These are phyloP conservation scores for Colletotrichum ledebouriae DNA, from an alignment of 2,329 filamentous ascomycete genomes.

Conservation along the genomic window DNA sequence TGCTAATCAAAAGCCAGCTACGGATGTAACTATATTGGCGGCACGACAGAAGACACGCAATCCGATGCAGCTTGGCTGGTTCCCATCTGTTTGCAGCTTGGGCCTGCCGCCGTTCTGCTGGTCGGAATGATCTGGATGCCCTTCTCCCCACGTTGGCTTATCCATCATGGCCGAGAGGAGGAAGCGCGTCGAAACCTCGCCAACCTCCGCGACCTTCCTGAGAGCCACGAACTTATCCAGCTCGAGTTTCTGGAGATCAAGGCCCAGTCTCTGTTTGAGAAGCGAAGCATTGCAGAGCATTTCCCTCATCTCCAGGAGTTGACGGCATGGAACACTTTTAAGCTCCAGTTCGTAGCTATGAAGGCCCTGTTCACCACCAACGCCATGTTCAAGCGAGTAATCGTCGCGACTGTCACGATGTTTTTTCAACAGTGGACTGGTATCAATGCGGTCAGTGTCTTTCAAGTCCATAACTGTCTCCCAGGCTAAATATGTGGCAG, in stretches of 20 bases:
- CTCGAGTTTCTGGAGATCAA: constrained; percentile 88
- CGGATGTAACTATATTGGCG: constrained; percentile 77
- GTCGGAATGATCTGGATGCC: constrained; percentile 84
- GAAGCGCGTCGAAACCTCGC: constrained; percentile 76
- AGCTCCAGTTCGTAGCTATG: constrained; percentile 77
- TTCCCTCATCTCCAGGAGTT: constrained; percentile 75
- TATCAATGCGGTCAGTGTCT: constrained; percentile 63
- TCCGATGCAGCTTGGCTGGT: constrained; percentile 79
- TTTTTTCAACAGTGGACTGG: constrained; percentile 52
- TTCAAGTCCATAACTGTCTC: too few species aligned
- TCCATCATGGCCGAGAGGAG: constrained; percentile 76
- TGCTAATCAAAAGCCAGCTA: constrained; percentile 30
- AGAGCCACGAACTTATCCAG: constrained; percentile 76
- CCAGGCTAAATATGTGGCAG: not conserved
- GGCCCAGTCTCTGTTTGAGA: constrained; percentile 82
- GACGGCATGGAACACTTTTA: constrained; percentile 74
- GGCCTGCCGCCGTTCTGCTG: constrained; percentile 75
- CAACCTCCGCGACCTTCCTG: constrained; percentile 70
- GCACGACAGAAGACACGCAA: constrained; percentile 61
- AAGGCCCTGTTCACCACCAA: constrained; percentile 72
- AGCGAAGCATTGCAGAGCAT: constrained; percentile 74
- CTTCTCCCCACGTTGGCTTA: constrained; percentile 81
- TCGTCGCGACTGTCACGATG: constrained; percentile 73
- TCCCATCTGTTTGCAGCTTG: constrained; percentile 79
- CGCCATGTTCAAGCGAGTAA: constrained; percentile 76